Conservation (phyloP, 1,284 basidiomycete species). For the Leccinum subspadiceum region DNA sequence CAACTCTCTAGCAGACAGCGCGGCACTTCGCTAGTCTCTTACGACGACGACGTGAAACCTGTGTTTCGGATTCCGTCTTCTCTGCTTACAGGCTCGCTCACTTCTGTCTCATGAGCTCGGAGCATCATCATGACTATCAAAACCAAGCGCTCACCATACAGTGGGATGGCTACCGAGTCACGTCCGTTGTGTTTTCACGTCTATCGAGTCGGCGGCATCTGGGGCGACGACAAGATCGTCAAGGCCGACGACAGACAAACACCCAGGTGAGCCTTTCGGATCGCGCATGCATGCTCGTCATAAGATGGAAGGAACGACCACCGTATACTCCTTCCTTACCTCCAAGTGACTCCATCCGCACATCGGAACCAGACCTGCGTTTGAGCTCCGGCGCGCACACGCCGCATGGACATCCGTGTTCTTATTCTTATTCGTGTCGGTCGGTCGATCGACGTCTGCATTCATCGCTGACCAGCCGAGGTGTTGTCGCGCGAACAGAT, state of each 20-base stretch:
- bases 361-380: neutral
- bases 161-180: neutral
- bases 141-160: neutral
- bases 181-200: conserved; percentile 25
- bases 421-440: neutral
- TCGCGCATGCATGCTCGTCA: neutral
- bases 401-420: neutral
- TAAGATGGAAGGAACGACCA: neutral
- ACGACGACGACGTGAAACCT: conserved; percentile 5
- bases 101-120: neutral
- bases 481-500: conserved; percentile 15
- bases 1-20: neutral
- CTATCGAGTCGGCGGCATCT: conserved; percentile 30
- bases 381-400: neutral
- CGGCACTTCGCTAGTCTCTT: neutral
- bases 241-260: conserved; percentile 28
- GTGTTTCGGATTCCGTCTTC: conserved; percentile 2
- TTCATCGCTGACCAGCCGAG: neutral
- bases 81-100: neutral
- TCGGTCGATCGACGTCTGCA: neutral
- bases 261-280: conserved; percentile 18
- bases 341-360: neutral
- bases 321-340: neutral
- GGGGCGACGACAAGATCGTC: conserved; percentile 31
- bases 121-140: conserved; percentile 1